Conservation (phyloP, 1,284 basidiomycete genomes). For the Malassezia japonica region DNA sequence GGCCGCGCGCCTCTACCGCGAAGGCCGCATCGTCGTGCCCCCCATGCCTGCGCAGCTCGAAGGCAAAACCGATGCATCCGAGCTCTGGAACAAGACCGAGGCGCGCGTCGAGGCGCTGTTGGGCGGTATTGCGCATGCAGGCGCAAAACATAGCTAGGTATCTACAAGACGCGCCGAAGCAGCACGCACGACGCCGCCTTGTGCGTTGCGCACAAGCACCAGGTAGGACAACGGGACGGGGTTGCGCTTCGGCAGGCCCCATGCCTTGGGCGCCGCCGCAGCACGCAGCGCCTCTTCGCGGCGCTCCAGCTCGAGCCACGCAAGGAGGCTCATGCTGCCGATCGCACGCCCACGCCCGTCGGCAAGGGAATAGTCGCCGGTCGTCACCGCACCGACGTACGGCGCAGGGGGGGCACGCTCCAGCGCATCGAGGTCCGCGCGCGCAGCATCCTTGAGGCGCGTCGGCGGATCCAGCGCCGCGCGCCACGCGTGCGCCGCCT, state of each 20-base stretch:
- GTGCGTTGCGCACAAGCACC: constrained; percentile 11
- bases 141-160: background rate
- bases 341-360: constrained; percentile 22
- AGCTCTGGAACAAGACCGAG: constrained; percentile 12
- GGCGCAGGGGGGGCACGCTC: constrained; percentile 19
- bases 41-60: background rate
- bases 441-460: constrained; percentile 8
- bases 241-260: constrained; percentile 15
- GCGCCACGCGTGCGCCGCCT: constrained; percentile 7
- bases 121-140: background rate
- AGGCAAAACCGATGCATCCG: background rate
- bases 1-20: constrained; percentile 11
- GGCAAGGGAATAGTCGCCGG: constrained; percentile 32
- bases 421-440: constrained; percentile 9
- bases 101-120: background rate
- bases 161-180: background rate
- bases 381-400: constrained; percentile 26
- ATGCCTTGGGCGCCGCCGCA: background rate
- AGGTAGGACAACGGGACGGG: constrained; percentile 10
- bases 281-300: background rate
- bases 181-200: constrained; percentile 3
- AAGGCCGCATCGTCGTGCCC: constrained; percentile 2
- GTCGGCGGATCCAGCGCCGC: constrained; percentile 18
- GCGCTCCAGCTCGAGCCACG: constrained; percentile 18
- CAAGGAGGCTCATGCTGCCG: constrained; percentile 13